Percentiles rank a stretch among this genome's conserved stretches.
Conservation (phyloP, 2,329 filamentous ascomycete genomes). For the Colletotrichum tamarilloi region DNA sequence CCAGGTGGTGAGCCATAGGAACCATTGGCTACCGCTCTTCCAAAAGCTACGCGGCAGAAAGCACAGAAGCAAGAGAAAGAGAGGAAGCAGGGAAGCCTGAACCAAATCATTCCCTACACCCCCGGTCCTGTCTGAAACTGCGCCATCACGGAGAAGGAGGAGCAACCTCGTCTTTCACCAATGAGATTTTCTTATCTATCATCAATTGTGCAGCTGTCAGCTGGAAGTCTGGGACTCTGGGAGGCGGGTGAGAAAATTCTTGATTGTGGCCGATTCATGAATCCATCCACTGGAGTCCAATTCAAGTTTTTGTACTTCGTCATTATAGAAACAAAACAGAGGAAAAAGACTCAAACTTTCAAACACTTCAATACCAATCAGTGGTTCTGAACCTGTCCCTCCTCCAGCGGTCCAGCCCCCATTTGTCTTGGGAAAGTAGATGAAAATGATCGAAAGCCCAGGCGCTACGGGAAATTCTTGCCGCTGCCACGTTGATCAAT, state of each 20-base stretch:
- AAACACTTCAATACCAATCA: neutral
- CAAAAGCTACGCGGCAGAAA: neutral
- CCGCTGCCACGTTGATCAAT: constrained; percentile 4
- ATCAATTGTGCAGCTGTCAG: neutral
- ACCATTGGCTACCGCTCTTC: constrained; percentile 23
- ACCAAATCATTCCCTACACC: constrained; percentile 17
- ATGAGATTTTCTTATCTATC: neutral
- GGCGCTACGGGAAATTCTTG: constrained; percentile 7
- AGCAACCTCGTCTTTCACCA: neutral
- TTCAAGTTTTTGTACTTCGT: neutral
- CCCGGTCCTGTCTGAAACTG: constrained; percentile 31
- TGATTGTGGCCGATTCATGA: neutral
- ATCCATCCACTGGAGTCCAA: neutral
- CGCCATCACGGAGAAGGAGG: constrained; percentile 29
- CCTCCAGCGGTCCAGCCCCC: neutral
- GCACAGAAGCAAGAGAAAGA: neutral
- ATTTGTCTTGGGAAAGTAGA: neutral
- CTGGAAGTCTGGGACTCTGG: neutral
- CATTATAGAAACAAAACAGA: neutral
- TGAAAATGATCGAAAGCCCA: neutral
- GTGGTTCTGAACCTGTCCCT: neutral
- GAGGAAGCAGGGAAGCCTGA: constrained; percentile 10
- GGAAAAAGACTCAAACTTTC: too few species aligned
- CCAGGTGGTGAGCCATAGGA: neutral
- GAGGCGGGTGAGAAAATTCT: neutral